These are phyloP conservation scores for Stemphylium beticola DNA, from an alignment of 2,329 filamentous ascomycete genomes.

Conservation along the genomic window DNA sequence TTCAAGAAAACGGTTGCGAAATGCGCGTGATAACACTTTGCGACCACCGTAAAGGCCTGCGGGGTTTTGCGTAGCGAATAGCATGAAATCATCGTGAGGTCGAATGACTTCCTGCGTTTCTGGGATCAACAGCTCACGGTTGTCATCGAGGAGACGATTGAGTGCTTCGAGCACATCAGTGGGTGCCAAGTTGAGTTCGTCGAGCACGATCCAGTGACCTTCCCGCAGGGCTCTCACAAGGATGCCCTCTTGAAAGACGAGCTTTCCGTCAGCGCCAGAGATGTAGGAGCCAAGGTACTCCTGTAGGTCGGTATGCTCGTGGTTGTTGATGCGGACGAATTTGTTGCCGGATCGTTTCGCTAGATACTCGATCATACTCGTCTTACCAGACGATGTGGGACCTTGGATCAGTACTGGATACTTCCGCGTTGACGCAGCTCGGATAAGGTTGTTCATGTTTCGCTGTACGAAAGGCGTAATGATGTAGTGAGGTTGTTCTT, in stretches of 20 bases:
- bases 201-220: constrained; percentile 97
- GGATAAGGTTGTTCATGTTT: constrained; percentile 91
- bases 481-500: constrained; percentile 88
- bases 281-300: constrained; percentile 97
- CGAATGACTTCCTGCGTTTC: constrained; percentile 94
- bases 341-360: constrained; percentile 97
- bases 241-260: constrained; percentile 91
- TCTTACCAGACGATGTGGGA: constrained; percentile 96
- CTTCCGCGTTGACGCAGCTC: constrained; percentile 87
- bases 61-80: constrained; percentile 98
- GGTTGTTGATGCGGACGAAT: constrained; percentile 98
- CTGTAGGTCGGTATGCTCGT: constrained; percentile 97
- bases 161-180: constrained; percentile 96
- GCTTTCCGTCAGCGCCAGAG: constrained; percentile 80
- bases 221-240: constrained; percentile 90
- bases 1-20: constrained; percentile 95
- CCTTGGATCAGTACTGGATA: constrained; percentile 97
- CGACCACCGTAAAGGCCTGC: constrained; percentile 93
- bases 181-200: constrained; percentile 95
- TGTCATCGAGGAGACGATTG: constrained; percentile 94
- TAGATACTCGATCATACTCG: constrained; percentile 98
- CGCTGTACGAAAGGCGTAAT: constrained; percentile 94
- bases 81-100: constrained; percentile 93
- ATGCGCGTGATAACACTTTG: constrained; percentile 90
- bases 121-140: constrained; percentile 91